Percentiles rank a stretch among this genome's conserved stretches.
These are phyloP conservation scores for Pseudoturritis turrita DNA, from an alignment of 345 rosid species.

Conservation along the genomic window DNA sequence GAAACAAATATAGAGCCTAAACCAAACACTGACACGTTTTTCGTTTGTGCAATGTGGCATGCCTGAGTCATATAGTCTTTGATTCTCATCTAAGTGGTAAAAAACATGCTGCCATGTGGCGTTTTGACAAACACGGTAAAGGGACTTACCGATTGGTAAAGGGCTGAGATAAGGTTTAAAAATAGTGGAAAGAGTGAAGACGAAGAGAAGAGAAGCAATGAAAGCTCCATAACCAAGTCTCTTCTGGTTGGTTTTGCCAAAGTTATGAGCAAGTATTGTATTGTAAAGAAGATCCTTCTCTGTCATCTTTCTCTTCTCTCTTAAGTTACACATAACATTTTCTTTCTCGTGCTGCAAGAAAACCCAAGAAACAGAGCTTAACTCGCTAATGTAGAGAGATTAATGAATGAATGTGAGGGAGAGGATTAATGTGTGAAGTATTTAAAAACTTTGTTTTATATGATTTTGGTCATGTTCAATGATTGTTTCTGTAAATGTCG, in stretches of 20 bases:
- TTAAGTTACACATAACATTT: background rate
- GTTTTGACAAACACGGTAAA: background rate
- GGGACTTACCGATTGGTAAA: conserved; percentile 46
- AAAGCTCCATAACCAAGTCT: conserved; percentile 63
- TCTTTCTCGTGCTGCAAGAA: conserved; percentile 13
- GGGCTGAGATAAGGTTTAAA: conserved; percentile 53
- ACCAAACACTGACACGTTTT: no score
- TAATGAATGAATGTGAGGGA: background rate
- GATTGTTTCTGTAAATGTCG: conserved; percentile 4
- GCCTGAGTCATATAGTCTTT: no score
- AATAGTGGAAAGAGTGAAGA: conserved; percentile 42
- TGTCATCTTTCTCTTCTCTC: conserved; percentile 2
- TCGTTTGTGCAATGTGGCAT: no score
- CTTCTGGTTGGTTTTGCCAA: conserved; percentile 58
- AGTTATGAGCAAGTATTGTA: conserved; percentile 62
- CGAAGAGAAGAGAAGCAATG: conserved; percentile 41
- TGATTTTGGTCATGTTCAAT: conserved; percentile 7
- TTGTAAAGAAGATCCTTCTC: conserved; percentile 39
- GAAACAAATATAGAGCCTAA: no score
- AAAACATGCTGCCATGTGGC: background rate
- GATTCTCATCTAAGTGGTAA: no score
- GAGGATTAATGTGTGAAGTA: background rate
- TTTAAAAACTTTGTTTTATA: background rate
- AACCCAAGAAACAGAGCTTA: background rate
- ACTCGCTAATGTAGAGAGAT: background rate